Base-by-base conservation (phyloP, 2,329 filamentous ascomycete species). In the Dothistroma pini region DNA sequence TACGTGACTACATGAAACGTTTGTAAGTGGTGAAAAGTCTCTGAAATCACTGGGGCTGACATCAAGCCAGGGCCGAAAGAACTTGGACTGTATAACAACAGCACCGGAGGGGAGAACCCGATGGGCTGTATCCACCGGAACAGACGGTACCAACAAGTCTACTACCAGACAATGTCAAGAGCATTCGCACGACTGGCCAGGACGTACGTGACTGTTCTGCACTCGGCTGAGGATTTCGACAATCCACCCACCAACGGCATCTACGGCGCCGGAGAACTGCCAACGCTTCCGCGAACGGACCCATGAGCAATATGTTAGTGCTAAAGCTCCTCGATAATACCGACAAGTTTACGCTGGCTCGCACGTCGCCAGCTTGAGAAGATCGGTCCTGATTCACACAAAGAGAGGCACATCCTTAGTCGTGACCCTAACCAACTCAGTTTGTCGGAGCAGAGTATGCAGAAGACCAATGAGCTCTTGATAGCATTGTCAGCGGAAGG, bases 81-180 rank as follows among this genome's bases (percentile, higher is more conserved):
- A 22, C 31, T 22, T 55, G 14, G 21, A 25, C 10, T 41, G 53
- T 41, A 41, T 5, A 55, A 21, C 16, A 9, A 55, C 8, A 25
- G 16, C 19, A 55, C 32, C n/a, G 35, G 11, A 10, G 10, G n/a
- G n/a, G 14, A 16, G 9, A 55, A 38, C 9, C 34, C 34, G 9
- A 11, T 10, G 38, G 34, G 19, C 4, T 32, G 44, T 56, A 49
- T 32, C 10, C 38, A 32, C 38, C 6, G 19, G 10, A 7, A 32
- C 38, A 11, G 19, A n/a, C 54, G 25, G 38, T 31, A n/a, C 32
- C 12, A 31, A 22, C 38, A 32, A 19, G 8, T 0, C n/a, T 56
- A 56, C n/a, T 56, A 56, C 16, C n/a, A 29, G 21, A 32, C 10
- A 9, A 56, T 49, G 54, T 56, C 54, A 12, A 32, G 10, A 21